Conservation (phyloP, 225 moss, liverwort and hornwort genomes). For the Asterella californica region DNA sequence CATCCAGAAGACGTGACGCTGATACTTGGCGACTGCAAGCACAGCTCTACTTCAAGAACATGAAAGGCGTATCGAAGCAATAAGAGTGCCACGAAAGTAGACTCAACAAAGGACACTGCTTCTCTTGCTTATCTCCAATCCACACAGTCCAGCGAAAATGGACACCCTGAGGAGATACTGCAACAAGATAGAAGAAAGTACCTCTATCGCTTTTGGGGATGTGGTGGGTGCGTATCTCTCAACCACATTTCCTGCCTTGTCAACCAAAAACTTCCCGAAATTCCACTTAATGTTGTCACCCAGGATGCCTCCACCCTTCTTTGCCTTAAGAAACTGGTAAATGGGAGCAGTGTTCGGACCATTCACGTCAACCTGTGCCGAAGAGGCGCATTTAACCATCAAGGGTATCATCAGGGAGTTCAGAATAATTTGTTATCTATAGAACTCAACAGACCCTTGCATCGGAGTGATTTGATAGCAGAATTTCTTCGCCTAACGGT, state of each 20-base stretch:
- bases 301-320: slow-evolving; percentile 80
- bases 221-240: slow-evolving; percentile 95
- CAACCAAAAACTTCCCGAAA: slow-evolving; percentile 85
- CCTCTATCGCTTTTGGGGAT: slow-evolving; percentile 77
- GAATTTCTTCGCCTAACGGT: neutral
- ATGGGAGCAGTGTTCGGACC: slow-evolving; percentile 76
- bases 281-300: slow-evolving; percentile 98
- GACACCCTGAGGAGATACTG: neutral
- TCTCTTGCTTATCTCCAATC: neutral
- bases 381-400: neutral
- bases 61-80: neutral
- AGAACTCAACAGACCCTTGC: neutral
- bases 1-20: too few species aligned
- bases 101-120: neutral
- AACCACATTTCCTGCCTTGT: slow-evolving; percentile 75
- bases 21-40: neutral
- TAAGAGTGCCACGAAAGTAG: neutral
- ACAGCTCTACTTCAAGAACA: neutral
- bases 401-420: neutral
- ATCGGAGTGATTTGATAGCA: neutral
- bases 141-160: neutral
- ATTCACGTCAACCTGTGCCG: slow-evolving; percentile 67
- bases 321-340: slow-evolving; percentile 75
- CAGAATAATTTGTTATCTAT: neutral
- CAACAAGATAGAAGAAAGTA: slow-evolving; percentile 9